Percentiles rank a stretch among this genome's conserved stretches.
Evolutionary conservation across 2,329 filamentous ascomycete genomes (phyloP).

Genomic region (Colletotrichum viniferum): DNA sequence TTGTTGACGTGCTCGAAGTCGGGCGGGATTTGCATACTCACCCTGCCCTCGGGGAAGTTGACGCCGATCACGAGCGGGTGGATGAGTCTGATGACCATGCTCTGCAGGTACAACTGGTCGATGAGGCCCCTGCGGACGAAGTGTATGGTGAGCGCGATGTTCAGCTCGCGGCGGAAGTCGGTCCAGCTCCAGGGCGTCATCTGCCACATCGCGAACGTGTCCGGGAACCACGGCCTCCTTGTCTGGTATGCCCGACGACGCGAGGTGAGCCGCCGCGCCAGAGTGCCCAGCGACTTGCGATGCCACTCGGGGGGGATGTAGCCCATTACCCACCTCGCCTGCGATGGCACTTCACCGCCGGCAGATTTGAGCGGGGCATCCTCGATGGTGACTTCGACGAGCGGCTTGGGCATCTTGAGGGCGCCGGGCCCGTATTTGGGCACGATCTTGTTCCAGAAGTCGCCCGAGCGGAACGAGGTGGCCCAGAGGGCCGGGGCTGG

Average conservation of each 20-base stretch:
- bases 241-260: background rate
- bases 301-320: background rate
- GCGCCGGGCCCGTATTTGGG: background rate
- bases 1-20: background rate
- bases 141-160: background rate
- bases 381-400: background rate
- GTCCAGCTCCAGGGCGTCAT: conserved; percentile 1
- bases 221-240: conserved; percentile 3
- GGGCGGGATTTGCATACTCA: background rate
- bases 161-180: background rate
- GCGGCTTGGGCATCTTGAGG: background rate
- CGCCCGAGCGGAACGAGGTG: background rate
- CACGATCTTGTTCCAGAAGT: background rate
- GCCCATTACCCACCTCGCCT: background rate
- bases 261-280: background rate
- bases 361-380: background rate
- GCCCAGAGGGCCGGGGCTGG: background rate
- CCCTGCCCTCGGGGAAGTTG: background rate
- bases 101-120: background rate
- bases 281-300: background rate
- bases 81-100: background rate
- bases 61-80: background rate
- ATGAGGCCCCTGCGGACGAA: background rate
- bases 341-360: background rate
- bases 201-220: conserved; percentile 7